phyloP scores from a whole-genome alignment of 495 filamentous ascomycete genomes.

The Penicillium paxilli region DNA sequence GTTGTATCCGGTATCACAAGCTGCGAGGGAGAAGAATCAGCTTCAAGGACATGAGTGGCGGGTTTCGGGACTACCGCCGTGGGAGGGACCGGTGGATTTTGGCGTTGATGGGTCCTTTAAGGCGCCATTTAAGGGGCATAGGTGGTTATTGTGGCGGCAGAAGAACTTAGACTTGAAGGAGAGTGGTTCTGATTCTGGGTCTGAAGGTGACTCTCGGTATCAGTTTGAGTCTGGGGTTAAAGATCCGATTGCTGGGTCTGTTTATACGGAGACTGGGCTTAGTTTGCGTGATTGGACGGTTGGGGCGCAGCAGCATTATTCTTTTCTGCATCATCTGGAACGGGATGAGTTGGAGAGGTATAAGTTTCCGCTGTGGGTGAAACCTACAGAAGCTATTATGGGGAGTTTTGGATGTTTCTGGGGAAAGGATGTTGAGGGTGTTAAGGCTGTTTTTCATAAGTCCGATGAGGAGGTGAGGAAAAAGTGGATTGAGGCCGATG shows the following conservation, averaged over 20 bases:
- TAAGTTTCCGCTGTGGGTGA: slow-evolving; percentile 53
- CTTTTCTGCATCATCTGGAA: slow-evolving; percentile 53
- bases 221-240: slow-evolving; percentile 18
- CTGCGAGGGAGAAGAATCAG: slow-evolving; percentile 11
- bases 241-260: slow-evolving; percentile 31
- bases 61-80: slow-evolving; percentile 27
- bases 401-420: slow-evolving; percentile 50
- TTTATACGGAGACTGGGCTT: slow-evolving; percentile 33
- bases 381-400: slow-evolving; percentile 43
- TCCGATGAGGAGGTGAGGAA: background rate
- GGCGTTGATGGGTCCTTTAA: slow-evolving; percentile 23
- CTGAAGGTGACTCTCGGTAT: no score
- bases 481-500: slow-evolving; percentile 2
- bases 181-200: no score
- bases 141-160: slow-evolving; percentile 39
- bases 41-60: slow-evolving; percentile 29
- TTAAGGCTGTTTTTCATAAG: slow-evolving; percentile 16
- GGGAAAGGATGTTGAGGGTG: slow-evolving; percentile 36
- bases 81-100: slow-evolving; percentile 31
- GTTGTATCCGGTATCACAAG: slow-evolving; percentile 19
- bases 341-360: slow-evolving; percentile 42
- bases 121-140: slow-evolving; percentile 28
- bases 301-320: slow-evolving; percentile 56
- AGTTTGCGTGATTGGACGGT: slow-evolving; percentile 48
- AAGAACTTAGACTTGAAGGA: no score